Evolutionary conservation across 1,284 basidiomycete genomes (phyloP).

Genomic region (Apiotrichum mycotoxinovorans): DNA sequence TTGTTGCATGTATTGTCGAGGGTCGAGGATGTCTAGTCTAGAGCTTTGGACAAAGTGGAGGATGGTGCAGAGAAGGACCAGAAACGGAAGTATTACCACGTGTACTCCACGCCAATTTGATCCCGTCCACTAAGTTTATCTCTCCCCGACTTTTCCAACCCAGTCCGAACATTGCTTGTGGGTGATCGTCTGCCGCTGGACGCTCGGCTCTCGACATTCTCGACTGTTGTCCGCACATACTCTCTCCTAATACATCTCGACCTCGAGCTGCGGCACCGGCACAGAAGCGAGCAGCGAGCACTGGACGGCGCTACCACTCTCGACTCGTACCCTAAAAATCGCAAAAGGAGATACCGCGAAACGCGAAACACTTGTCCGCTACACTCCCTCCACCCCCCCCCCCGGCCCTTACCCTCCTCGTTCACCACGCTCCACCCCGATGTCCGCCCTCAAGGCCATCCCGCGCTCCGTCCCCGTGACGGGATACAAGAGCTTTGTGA

Average conservation of each 20-base stretch:
- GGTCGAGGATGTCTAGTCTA: not conserved
- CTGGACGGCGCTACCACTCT: too few relatives aligned
- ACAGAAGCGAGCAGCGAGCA: too few relatives aligned
- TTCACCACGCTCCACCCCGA: not conserved
- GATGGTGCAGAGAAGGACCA: too few relatives aligned
- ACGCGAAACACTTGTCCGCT: not conserved
- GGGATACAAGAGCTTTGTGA: constrained; percentile 47
- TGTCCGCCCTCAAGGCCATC: not conserved
- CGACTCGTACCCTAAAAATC: too few relatives aligned
- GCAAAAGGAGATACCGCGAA: too few relatives aligned
- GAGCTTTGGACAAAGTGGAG: not conserved
- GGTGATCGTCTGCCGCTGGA: not conserved
- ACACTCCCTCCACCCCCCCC: not conserved
- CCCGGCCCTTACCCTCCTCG: not conserved
- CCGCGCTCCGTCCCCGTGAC: constrained; percentile 37
- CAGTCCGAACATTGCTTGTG: too few relatives aligned
- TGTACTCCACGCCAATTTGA: not conserved
- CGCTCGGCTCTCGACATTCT: not conserved
- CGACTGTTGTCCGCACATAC: not conserved
- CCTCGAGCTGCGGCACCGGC: too few relatives aligned
- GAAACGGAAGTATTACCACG: not conserved
- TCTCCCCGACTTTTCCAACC: constrained; percentile 2
- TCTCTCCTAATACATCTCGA: too few relatives aligned
- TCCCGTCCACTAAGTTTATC: not conserved
- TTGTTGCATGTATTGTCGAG: not conserved